Evolutionary conservation across 73 alveolate genomes (phyloP).

Genomic region (Stentor roeselii): DNA sequence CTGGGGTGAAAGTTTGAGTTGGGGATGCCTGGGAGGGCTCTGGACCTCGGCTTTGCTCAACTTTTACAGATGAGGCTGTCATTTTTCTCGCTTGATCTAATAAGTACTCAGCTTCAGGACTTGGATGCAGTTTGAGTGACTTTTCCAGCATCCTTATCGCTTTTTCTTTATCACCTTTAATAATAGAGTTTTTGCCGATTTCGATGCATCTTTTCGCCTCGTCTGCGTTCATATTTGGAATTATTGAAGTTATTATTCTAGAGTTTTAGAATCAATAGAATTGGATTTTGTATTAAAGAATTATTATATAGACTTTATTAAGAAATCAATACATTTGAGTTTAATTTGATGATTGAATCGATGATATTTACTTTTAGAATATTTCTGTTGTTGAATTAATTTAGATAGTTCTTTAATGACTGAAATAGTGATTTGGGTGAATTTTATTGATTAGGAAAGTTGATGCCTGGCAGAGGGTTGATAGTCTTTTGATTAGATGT

Average conservation of each 20-base stretch:
- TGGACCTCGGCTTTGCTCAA: neutral
- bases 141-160: slow-evolving; percentile 26
- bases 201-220: slow-evolving; percentile 52
- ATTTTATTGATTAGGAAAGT: no score
- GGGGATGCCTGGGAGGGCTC: neutral
- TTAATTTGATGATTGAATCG: no score
- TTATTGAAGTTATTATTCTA: no score
- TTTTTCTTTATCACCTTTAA: slow-evolving; percentile 30
- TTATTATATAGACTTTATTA: no score
- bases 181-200: slow-evolving; percentile 38
- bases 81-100: neutral
- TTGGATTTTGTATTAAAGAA: no score
- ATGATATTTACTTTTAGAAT: no score
- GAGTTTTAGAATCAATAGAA: neutral
- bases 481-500: no score
- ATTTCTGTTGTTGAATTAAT: no score
- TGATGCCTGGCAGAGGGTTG: no score
- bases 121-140: slow-evolving; percentile 1
- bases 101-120: slow-evolving; percentile 19
- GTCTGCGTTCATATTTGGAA: slow-evolving; percentile 42
- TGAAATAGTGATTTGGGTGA: no score
- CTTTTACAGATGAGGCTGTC: neutral
- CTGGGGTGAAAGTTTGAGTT: neutral
- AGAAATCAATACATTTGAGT: no score
- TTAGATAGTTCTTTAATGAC: no score